phyloP scores from a whole-genome alignment of 345 rosid species.

The Lumnitzera racemosa region DNA sequence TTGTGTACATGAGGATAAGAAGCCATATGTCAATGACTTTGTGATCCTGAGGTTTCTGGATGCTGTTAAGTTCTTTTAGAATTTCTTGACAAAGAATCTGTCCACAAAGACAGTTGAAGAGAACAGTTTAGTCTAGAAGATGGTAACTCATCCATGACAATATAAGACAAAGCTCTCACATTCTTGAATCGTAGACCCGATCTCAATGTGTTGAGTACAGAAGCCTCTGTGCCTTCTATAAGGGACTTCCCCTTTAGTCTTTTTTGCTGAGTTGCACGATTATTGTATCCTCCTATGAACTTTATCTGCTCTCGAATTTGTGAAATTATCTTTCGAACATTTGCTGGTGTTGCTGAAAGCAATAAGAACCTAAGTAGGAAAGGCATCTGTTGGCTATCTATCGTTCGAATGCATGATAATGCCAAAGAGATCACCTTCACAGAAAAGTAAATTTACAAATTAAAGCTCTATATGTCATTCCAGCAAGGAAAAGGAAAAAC shows the following conservation, averaged over 20 bases:
- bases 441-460: not conserved
- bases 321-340: constrained; percentile 61
- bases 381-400: constrained; percentile 67
- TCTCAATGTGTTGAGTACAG: constrained; percentile 66
- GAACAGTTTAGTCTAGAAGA: not conserved
- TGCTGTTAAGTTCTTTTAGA: constrained; percentile 54
- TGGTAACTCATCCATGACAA: constrained; percentile 6
- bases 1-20: constrained; percentile 55
- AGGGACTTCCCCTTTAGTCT: constrained; percentile 61
- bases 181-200: constrained; percentile 75
- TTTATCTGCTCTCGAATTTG: constrained; percentile 65
- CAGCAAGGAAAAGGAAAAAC: not conserved
- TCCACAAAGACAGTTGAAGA: not conserved
- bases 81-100: constrained; percentile 80
- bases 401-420: constrained; percentile 66
- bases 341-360: constrained; percentile 64
- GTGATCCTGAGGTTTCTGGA: constrained; percentile 63
- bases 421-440: constrained; percentile 61
- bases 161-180: constrained; percentile 27
- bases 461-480: not conserved
- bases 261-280: constrained; percentile 27
- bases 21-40: constrained; percentile 80
- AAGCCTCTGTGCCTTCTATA: constrained; percentile 43
- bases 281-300: constrained; percentile 44
- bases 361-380: constrained; percentile 65